Evolutionary conservation across 257 asterid genomes (phyloP).

Genomic region (Petrea volubilis): DNA sequence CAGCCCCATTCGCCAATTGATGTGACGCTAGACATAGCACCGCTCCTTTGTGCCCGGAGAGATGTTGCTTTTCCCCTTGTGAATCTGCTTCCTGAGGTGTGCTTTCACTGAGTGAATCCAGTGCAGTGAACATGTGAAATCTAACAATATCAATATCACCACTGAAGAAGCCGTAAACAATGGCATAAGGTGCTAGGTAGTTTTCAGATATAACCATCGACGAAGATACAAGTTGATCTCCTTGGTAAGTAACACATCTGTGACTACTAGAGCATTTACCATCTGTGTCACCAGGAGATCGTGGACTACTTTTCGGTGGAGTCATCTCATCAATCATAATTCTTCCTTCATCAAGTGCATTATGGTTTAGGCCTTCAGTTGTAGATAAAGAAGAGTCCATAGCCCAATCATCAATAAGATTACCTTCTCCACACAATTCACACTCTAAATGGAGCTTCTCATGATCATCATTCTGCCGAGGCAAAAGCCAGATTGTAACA

Average conservation of each 20-base stretch:
- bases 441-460: slow-evolving; percentile 42
- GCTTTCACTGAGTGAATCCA: slow-evolving; percentile 40
- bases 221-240: slow-evolving; percentile 67
- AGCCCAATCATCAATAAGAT: slow-evolving; percentile 54
- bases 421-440: slow-evolving; percentile 53
- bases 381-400: slow-evolving; percentile 30
- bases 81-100: slow-evolving; percentile 33
- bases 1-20: slow-evolving; percentile 49
- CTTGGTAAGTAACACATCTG: slow-evolving; percentile 31
- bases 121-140: slow-evolving; percentile 56
- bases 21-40: slow-evolving; percentile 94
- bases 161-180: slow-evolving; percentile 79
- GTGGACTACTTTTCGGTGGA: slow-evolving; percentile 18
- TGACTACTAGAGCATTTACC: slow-evolving; percentile 22
- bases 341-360: slow-evolving; percentile 23
- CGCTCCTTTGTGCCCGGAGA: slow-evolving; percentile 83
- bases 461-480: slow-evolving; percentile 40
- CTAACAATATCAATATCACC: slow-evolving; percentile 79
- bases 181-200: slow-evolving; percentile 66
- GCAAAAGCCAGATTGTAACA: slow-evolving; percentile 70
- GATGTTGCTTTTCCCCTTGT: slow-evolving; percentile 45
- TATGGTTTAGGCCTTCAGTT: slow-evolving; percentile 32
- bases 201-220: slow-evolving; percentile 89
- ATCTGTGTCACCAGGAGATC: slow-evolving; percentile 27
- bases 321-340: slow-evolving; percentile 17